Conservation (phyloP, 768 basidiomycete genomes). For the Dacryopinax primogenitus region DNA sequence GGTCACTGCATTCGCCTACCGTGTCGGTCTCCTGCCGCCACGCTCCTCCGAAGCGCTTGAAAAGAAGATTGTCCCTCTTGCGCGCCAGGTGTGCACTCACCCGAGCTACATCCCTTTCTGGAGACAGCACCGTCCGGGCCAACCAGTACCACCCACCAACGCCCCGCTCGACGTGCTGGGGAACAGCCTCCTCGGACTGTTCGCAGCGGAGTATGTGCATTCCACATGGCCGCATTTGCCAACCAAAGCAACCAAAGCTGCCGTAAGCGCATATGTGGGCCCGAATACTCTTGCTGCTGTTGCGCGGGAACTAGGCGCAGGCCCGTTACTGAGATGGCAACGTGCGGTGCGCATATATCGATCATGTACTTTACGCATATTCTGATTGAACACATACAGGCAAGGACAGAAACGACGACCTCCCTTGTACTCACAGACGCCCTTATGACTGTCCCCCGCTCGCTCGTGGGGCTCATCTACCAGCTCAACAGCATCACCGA, state of each 20-base stretch:
- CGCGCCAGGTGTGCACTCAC: constrained; percentile 71
- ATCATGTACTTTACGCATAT: neutral
- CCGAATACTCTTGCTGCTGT: constrained; percentile 69
- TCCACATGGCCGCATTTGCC: constrained; percentile 80
- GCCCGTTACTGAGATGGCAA: constrained; percentile 69
- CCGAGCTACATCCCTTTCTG: constrained; percentile 49
- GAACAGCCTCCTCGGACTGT: constrained; percentile 80
- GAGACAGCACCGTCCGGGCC: constrained; percentile 43
- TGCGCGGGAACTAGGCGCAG: constrained; percentile 72
- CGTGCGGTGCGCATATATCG: constrained; percentile 44
- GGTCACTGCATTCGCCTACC: constrained; percentile 60
- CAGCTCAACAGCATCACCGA: constrained; percentile 71
- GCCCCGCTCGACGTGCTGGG: constrained; percentile 62
- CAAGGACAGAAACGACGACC: constrained; percentile 23
- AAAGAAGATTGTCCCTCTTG: constrained; percentile 18
- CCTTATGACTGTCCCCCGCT: constrained; percentile 72
- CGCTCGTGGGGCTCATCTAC: constrained; percentile 79
- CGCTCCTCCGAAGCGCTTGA: constrained; percentile 9
- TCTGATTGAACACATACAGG: constrained; percentile 7
- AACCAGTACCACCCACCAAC: constrained; percentile 51
- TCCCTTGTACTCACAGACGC: constrained; percentile 70
- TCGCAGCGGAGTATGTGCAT: constrained; percentile 72
- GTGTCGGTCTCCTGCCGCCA: constrained; percentile 45
- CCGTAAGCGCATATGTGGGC: constrained; percentile 84
- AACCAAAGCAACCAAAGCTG: constrained; percentile 79